Conservation (phyloP, 148 eudicot genomes). For the Talinum fruticosum region DNA sequence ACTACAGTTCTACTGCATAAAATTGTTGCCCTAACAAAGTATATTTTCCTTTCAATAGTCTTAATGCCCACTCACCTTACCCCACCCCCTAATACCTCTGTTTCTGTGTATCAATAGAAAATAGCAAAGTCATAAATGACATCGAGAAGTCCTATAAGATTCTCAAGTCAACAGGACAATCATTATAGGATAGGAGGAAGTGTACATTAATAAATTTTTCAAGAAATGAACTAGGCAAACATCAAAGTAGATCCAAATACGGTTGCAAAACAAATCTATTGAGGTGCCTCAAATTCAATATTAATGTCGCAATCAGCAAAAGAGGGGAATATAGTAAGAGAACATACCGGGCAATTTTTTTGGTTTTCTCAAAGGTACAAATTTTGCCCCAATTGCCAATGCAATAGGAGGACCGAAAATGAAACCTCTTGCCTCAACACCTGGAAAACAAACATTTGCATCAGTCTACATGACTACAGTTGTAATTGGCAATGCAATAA, state of each 20-base stretch:
- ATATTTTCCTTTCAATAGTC: no score
- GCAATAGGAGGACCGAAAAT: constrained; percentile 96
- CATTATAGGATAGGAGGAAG: background rate
- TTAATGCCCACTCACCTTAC: no score
- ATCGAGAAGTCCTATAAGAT: background rate
- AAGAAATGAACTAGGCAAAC: background rate
- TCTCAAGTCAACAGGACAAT: background rate
- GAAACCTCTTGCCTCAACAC: constrained; percentile 89
- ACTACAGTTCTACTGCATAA: no score
- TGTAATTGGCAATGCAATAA: background rate
- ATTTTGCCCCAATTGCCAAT: constrained; percentile 92
- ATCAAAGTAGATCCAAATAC: background rate
- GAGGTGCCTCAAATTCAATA: background rate
- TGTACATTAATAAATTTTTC: no score
- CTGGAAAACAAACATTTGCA: constrained; percentile 30
- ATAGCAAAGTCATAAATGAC: no score
- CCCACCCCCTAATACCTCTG: no score
- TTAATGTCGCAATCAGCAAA: background rate
- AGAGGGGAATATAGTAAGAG: background rate
- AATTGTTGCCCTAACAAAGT: no score
- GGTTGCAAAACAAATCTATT: no score
- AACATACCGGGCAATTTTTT: constrained; percentile 76
- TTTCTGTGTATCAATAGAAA: no score
- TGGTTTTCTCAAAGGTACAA: constrained; percentile 90
- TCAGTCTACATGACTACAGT: background rate